Evolutionary conservation across 495 filamentous ascomycete genomes (phyloP).

Genomic region (Penicillium bovifimosum): DNA sequence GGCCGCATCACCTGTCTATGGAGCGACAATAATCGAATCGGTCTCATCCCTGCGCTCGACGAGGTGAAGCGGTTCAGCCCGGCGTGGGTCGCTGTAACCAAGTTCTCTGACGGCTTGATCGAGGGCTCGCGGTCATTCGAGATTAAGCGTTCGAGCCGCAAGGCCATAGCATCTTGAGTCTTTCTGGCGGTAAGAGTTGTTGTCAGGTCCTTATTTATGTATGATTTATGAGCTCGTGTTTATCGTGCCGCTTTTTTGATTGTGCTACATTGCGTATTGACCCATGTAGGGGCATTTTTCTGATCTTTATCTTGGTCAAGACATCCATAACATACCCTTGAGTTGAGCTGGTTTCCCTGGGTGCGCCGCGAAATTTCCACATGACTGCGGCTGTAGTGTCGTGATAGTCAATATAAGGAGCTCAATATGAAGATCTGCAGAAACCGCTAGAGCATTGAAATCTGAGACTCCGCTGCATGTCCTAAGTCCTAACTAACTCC

Average conservation of each 20-base stretch:
- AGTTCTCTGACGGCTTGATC: slow-evolving; percentile 72
- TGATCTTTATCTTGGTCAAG: neutral
- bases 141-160: slow-evolving; percentile 20
- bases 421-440: too few relatives aligned
- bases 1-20: slow-evolving; percentile 77
- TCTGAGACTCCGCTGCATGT: too few relatives aligned
- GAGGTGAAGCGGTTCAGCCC: slow-evolving; percentile 73
- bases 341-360: neutral
- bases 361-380: too few relatives aligned
- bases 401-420: too few relatives aligned
- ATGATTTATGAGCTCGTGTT: slow-evolving; percentile 2
- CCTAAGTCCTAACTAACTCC: too few relatives aligned
- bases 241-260: neutral
- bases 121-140: slow-evolving; percentile 65
- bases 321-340: neutral
- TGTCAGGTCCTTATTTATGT: neutral
- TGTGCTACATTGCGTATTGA: neutral
- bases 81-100: slow-evolving; percentile 69
- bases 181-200: neutral
- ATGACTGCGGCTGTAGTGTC: too few relatives aligned
- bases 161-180: neutral
- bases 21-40: slow-evolving; percentile 72
- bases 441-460: too few relatives aligned
- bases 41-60: slow-evolving; percentile 77
- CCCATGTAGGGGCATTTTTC: neutral